Percentiles rank a stretch among this genome's conserved stretches.
Conservation (phyloP, 306 rosid genomes). For the Acacia confusa region DNA sequence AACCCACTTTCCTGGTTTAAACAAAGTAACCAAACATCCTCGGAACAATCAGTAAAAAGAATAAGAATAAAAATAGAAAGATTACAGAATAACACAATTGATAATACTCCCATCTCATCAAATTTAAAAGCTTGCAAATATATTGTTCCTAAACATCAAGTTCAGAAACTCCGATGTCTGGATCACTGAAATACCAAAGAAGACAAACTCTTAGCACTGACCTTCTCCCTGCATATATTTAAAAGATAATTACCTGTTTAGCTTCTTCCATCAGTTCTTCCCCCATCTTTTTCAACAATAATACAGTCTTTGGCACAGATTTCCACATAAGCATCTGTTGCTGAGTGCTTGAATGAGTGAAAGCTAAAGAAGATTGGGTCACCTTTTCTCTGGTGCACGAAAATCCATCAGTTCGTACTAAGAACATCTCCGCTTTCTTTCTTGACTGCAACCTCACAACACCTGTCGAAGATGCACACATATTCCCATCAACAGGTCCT, state of each 20-base stretch:
- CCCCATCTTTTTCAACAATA: constrained; percentile 89
- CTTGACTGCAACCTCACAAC: constrained; percentile 98
- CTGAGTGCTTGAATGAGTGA: constrained; percentile 95
- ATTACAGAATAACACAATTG: not conserved
- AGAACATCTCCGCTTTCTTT: constrained; percentile 98
- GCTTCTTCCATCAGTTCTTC: constrained; percentile 95
- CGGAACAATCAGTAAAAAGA: not conserved
- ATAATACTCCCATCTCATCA: not conserved
- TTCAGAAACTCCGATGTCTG: not conserved
- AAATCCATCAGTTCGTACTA: constrained; percentile 96
- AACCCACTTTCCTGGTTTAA: not conserved
- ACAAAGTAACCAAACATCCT: not conserved
- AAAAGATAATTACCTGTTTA: constrained; percentile 64
- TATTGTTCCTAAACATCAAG: not conserved
- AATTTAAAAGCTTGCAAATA: not conserved
- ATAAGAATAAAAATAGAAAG: not conserved
- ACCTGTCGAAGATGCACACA: constrained; percentile 98
- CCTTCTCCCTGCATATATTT: not conserved
- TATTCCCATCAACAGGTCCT: constrained; percentile 66
- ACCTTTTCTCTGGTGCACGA: constrained; percentile 97
- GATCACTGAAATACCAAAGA: not conserved
- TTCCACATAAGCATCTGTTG: constrained; percentile 99
- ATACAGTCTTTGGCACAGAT: constrained; percentile 84
- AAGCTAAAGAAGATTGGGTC: constrained; percentile 95
- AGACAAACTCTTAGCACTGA: not conserved